A percentile compares a stretch with the other conserved stretches of the same genome.
Conservation (phyloP, 2,329 filamentous ascomycete genomes). For the Alternaria longipes region DNA sequence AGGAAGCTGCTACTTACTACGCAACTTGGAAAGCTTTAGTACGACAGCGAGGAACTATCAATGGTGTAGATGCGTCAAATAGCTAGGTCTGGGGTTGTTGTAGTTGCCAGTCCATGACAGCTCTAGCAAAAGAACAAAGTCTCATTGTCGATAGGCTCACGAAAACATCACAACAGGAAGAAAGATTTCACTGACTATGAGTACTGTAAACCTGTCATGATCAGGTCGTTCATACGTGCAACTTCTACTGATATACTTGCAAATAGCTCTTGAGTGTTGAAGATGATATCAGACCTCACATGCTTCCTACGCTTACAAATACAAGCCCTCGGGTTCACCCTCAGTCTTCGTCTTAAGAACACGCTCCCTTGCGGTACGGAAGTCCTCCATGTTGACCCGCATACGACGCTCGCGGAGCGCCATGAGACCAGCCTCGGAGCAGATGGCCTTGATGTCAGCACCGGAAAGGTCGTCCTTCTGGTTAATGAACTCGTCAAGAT, state of each 20-base stretch:
- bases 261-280: constrained; percentile 9
- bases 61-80: neutral
- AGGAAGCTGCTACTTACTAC: neutral
- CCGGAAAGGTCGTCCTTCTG: constrained; percentile 98
- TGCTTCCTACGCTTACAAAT: constrained; percentile 72
- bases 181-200: neutral
- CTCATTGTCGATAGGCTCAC: neutral
- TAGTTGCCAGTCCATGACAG: neutral
- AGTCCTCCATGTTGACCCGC: constrained; percentile 99
- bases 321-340: constrained; percentile 96
- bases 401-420: constrained; percentile 93
- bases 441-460: constrained; percentile 99
- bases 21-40: neutral
- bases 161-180: neutral
- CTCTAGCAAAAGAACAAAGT: neutral
- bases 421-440: constrained; percentile 94
- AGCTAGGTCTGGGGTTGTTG: neutral
- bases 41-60: neutral
- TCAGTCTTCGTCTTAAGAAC: constrained; percentile 99
- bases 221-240: constrained; percentile 2
- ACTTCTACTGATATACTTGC: constrained; percentile 32
- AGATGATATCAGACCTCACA: constrained; percentile 8
- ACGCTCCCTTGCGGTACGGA: constrained; percentile 88
- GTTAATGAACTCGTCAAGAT: constrained; percentile 96
- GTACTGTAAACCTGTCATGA: constrained; percentile 18